phyloP scores from a whole-genome alignment of 2,329 filamentous ascomycete genomes.

The Cercospora sesami region DNA sequence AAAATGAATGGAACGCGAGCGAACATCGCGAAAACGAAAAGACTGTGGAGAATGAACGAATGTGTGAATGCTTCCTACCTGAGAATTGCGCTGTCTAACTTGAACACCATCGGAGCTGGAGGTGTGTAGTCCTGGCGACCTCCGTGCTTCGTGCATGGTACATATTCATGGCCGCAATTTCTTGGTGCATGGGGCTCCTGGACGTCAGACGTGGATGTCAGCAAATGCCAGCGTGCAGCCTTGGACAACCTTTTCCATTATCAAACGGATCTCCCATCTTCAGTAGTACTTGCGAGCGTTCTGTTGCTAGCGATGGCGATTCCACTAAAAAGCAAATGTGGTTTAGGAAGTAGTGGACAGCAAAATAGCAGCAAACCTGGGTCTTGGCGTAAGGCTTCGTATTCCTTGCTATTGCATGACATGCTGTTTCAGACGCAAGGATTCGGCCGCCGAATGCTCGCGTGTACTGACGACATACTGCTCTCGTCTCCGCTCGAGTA shows the following conservation, averaged over 20 bases:
- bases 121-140: background rate
- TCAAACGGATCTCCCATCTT: background rate
- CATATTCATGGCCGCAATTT: background rate
- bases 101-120: background rate
- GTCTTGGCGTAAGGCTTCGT: background rate
- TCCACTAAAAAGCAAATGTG: background rate
- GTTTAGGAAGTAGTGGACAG: background rate
- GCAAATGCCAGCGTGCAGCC: background rate
- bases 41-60: constrained; percentile 2
- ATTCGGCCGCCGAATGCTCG: background rate
- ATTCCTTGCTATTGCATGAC: background rate
- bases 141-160: background rate
- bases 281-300: background rate
- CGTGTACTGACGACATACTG: background rate
- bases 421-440: background rate
- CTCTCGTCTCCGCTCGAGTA: background rate
- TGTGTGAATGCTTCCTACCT: background rate
- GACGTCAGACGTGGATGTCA: background rate
- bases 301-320: background rate
- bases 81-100: background rate
- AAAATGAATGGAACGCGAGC: constrained; percentile 15
- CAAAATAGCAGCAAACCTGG: background rate
- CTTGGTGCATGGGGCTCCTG: constrained; percentile 6
- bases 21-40: constrained; percentile 12
- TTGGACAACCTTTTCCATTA: background rate